Percentiles rank a stretch among this genome's conserved stretches.
These are phyloP conservation scores for Fragaria iinumae DNA, from an alignment of 306 rosid species.

Conservation along the genomic window DNA sequence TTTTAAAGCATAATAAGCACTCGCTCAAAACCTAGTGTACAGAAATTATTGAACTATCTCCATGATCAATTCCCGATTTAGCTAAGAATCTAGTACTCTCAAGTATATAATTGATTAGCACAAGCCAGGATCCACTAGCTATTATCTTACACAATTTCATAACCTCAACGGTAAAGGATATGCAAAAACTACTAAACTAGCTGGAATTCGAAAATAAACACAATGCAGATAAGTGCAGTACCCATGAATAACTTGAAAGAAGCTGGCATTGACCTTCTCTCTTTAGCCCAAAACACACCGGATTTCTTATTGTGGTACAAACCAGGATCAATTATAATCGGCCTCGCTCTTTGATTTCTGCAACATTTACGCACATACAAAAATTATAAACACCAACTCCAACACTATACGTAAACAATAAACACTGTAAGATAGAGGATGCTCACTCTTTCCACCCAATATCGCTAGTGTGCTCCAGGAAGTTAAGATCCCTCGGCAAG, in stretches of 20 bases:
- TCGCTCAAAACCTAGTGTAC: not conserved
- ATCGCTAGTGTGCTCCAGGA: constrained; percentile 80
- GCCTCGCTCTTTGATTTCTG: constrained; percentile 76
- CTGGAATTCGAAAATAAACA: not conserved
- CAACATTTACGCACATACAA: constrained; percentile 13
- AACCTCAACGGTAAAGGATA: not conserved
- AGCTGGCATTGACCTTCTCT: constrained; percentile 77
- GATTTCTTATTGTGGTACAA: constrained; percentile 80
- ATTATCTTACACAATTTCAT: not conserved
- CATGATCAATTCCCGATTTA: not conserved
- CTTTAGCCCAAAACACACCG: constrained; percentile 90
- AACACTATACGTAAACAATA: constrained; percentile 7
- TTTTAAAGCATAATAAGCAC: not conserved
- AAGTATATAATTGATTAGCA: not conserved
- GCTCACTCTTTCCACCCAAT: constrained; percentile 98
- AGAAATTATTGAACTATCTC: not conserved
- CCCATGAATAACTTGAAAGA: constrained; percentile 90
- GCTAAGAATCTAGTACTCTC: not conserved
- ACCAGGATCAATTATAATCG: constrained; percentile 81
- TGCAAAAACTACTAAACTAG: not conserved
- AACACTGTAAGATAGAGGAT: not conserved
- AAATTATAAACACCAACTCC: not conserved
- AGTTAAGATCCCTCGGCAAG: constrained; percentile 85
- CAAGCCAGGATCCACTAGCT: not conserved
- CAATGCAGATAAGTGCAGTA: constrained; percentile 26